Evolutionary conservation across 805 yeast species (phyloP), one percentile per base, ranked within the genome.

Genomic region (Candida montana): DNA sequence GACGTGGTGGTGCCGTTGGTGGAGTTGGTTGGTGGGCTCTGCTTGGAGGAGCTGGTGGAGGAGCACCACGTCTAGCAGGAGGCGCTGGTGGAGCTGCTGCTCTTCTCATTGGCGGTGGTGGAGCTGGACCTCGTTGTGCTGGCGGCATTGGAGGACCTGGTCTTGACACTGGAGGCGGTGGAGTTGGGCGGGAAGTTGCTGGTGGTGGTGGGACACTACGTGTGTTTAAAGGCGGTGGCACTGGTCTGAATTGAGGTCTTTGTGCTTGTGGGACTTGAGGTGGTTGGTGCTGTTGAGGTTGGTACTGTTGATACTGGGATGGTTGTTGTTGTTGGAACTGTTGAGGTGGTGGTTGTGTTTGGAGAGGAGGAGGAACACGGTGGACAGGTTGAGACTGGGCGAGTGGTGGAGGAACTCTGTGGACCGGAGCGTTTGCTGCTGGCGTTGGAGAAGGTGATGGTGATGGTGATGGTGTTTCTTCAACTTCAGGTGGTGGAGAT

Each of bases 161-260:
- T 23, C 65, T 58, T 13, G 64, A 64, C 7, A 63, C 64, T 13
- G 64, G 59, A 9, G 59, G 42, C 10, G 48, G 44, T 23, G 54
- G 49, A 16, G 44, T 39, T 7, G 52, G 44, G 19, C 46, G 39
- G 12, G 37, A 46, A 20, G 44, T 44, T 9, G 34, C 11, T 21
- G 48, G 41, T 15, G 34, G 34, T 15, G 44, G 39, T 20, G 46
- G 46, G 16, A 15, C 7, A n/a, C n/a, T n/a, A n/a, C n/a, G n/a
- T n/a, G n/a, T n/a, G n/a, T n/a, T n/a, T 7, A 21, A 35, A 15
- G 31, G 33, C 7, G 38, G 36, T 17, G 45, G 37, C 7, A 35
- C 33, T 30, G 50, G 50, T 18, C 43, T 36, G 24, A 21, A 21
- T 11, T 26, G 29, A 11, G 38, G 36, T 23, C 15, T 31, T 7